Conservation (phyloP, 371 early-diverging fungal genomes). For the Mortierella sp. region DNA sequence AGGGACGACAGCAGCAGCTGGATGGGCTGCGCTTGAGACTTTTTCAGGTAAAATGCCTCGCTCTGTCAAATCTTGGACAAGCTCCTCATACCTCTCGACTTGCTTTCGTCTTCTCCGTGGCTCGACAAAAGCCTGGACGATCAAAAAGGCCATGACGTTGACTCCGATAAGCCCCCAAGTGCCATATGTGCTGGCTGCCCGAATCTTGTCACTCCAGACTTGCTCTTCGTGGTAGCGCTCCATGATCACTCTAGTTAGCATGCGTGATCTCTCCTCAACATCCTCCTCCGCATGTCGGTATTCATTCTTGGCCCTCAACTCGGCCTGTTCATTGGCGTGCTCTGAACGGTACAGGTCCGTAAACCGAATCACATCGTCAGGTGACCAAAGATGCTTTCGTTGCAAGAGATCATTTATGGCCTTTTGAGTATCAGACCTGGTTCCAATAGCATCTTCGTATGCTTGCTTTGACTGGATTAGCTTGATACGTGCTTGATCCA, state of each 20-base stretch:
- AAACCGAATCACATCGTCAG: conserved; percentile 86
- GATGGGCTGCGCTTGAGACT: not conserved
- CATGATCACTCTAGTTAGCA: conserved; percentile 76
- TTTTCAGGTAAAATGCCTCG: conserved; percentile 33
- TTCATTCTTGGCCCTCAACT: conserved; percentile 65
- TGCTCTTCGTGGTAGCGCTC: conserved; percentile 92
- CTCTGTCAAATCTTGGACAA: conserved; percentile 55
- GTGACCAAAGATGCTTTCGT: conserved; percentile 88
- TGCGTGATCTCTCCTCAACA: conserved; percentile 78
- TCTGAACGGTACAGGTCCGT: conserved; percentile 89
- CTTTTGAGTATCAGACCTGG: conserved; percentile 80
- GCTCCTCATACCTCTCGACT: conserved; percentile 76
- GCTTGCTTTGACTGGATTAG: conserved; percentile 73
- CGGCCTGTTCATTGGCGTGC: conserved; percentile 76
- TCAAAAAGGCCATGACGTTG: conserved; percentile 77
- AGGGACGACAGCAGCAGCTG: not conserved
- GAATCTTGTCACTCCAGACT: conserved; percentile 97
- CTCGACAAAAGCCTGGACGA: conserved; percentile 83
- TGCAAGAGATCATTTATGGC: conserved; percentile 90
- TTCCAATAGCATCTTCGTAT: conserved; percentile 77
- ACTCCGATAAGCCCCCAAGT: conserved; percentile 83
- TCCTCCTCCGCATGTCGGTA: conserved; percentile 70
- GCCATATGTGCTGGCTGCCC: conserved; percentile 86
- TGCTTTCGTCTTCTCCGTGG: conserved; percentile 78
- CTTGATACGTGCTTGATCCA: conserved; percentile 62